phyloP scores from a whole-genome alignment of 2,329 filamentous ascomycete species.

The Pseudocercospora crystallina region DNA sequence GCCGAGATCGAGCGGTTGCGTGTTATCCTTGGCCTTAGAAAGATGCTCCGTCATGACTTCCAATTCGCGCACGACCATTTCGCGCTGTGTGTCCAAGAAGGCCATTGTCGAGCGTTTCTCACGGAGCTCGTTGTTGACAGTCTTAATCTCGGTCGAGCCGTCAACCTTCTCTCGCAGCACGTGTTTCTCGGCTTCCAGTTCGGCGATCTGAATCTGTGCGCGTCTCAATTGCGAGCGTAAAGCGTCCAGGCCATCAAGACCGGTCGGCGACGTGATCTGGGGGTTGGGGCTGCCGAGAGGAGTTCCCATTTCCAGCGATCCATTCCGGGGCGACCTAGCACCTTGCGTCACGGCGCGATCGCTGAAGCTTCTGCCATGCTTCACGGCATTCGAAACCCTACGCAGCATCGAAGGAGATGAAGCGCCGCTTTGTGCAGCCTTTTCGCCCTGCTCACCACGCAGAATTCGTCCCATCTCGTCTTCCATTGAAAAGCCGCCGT shows the following conservation, averaged over 20 bases:
- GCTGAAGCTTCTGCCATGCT: slow-evolving; percentile 87
- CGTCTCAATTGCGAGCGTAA: slow-evolving; percentile 23
- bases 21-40: slow-evolving; percentile 78
- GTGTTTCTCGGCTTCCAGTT: slow-evolving; percentile 78
- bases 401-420: slow-evolving; percentile 70
- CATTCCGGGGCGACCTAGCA: slow-evolving; percentile 39
- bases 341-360: slow-evolving; percentile 45
- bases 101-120: slow-evolving; percentile 97
- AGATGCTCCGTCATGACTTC: slow-evolving; percentile 87
- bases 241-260: slow-evolving; percentile 22
- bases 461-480: slow-evolving; percentile 92
- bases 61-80: slow-evolving; percentile 90
- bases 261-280: slow-evolving; percentile 24
- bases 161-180: slow-evolving; percentile 54
- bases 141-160: slow-evolving; percentile 63
- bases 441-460: slow-evolving; percentile 61
- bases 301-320: slow-evolving; percentile 40
- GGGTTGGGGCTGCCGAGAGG: slow-evolving; percentile 17
- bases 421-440: slow-evolving; percentile 29
- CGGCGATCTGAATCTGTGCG: slow-evolving; percentile 58
- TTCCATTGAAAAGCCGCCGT: slow-evolving; percentile 88
- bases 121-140: slow-evolving; percentile 79
- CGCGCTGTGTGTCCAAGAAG: slow-evolving; percentile 87
- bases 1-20: slow-evolving; percentile 74
- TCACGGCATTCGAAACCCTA: slow-evolving; percentile 88